Base-by-base conservation (phyloP, 345 rosid species). In the Corchorus olitorius region DNA sequence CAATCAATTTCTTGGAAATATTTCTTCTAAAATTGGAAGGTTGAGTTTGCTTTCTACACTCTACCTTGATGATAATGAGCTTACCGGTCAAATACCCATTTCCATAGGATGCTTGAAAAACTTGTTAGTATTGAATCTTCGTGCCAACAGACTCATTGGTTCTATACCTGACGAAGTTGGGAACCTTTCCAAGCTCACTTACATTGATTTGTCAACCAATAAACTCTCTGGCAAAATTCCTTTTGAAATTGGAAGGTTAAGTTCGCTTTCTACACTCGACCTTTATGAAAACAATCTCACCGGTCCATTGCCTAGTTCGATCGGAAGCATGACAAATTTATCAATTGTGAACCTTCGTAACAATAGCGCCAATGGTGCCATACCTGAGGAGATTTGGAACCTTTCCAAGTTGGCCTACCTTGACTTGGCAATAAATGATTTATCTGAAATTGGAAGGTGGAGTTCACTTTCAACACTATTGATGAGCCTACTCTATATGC, bases 71-170 rank as follows among this genome's bases (percentile, higher is more conserved):
- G n/a, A 45, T 0, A 80, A 80, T 37, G 2, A 1, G 2, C 41
- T 76, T 2, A 41, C 72, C 0, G 78, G 83, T 22, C 10, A n/a
- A 9, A 73, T 81, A 16, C 83, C 83, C 0, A 3, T 12, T 1
- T 54, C 65, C 5, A 4, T 81, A 0, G 75, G 80, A 16, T 64
- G 33, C 41, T 45, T 75, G 43, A 46, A 2, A 5, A 60, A n/a
- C 4, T 10, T 76, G 5, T n/a, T 20, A 0, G 0, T 17, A 3
- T 49, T 81, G 0, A 1, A 2, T 8, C 46, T 81, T 22, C 0
- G 0, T 0, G 2, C 0, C 0, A 77, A 78, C 16, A 60, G 27
- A 0, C 27, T 55, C 6, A 45, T 67, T 2, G 60, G 60, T 1
- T n/a, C 60, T 0, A n/a, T 55, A 3, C 54, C 54, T 50, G 1